A percentile compares a stretch with the other conserved stretches of the same genome.
Conservation (phyloP, 495 filamentous ascomycete genomes). For the Talaromyces adpressus region DNA sequence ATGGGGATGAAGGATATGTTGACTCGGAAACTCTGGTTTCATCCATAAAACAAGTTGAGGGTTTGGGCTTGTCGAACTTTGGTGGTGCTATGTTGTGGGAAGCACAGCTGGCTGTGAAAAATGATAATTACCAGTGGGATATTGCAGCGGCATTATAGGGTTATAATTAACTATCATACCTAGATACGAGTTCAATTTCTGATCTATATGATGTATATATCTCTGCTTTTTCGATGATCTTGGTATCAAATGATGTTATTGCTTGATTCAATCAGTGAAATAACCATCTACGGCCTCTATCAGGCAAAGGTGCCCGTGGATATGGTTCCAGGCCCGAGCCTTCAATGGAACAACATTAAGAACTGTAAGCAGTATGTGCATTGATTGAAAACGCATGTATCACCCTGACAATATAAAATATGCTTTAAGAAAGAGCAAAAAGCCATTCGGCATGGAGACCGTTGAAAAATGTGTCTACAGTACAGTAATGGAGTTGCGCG, state of each 20-base stretch:
- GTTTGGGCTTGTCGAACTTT: conserved; percentile 44
- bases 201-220: background rate
- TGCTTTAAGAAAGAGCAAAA: no score
- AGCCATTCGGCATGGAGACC: no score
- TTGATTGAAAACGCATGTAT: no score
- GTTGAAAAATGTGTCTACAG: no score
- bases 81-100: conserved; percentile 73
- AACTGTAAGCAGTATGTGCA: no score
- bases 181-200: background rate
- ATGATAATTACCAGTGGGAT: conserved; percentile 16
- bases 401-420: no score
- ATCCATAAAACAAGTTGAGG: conserved; percentile 39
- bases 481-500: no score
- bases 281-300: no score
- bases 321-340: no score
- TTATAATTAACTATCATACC: background rate
- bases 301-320: no score
- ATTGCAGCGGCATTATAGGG: background rate
- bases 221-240: background rate
- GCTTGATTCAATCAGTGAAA: background rate
- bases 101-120: conserved; percentile 46
- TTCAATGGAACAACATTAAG: no score
- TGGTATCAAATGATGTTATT: background rate
- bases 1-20: conserved; percentile 32
- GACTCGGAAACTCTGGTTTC: conserved; percentile 41